Evolutionary conservation across 2,329 filamentous ascomycete genomes (phyloP).

Genomic region (Calonectria ilicicola): DNA sequence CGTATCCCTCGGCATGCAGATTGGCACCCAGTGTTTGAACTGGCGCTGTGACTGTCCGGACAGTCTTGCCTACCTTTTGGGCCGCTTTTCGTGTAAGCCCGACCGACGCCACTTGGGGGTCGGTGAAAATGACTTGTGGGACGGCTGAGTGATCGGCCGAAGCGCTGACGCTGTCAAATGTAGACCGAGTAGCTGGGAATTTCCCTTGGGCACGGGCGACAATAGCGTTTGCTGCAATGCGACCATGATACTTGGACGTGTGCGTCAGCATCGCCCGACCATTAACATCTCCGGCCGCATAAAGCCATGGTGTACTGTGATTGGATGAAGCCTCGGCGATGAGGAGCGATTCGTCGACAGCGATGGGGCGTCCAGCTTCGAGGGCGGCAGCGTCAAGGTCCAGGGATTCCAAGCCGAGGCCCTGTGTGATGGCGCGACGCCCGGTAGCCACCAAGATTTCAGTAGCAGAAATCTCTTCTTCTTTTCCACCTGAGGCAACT

Average conservation of each 20-base stretch:
- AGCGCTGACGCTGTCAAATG: not conserved
- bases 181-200: not conserved
- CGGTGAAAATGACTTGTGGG: not conserved
- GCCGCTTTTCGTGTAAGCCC: not conserved
- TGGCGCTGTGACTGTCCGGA: not conserved
- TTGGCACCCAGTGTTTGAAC: not conserved
- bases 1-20: not conserved
- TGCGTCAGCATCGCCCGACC: not conserved
- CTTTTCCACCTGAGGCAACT: not conserved
- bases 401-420: not conserved
- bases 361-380: not conserved
- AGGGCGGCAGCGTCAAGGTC: not conserved
- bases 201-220: not conserved
- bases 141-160: not conserved
- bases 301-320: not conserved
- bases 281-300: not conserved
- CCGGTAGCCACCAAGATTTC: not conserved
- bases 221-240: slow-evolving; percentile 1
- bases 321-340: not conserved
- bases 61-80: not conserved
- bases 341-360: not conserved
- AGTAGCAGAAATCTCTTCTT: not conserved
- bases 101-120: slow-evolving; percentile 1
- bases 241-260: not conserved
- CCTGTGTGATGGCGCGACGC: not conserved